Percentiles rank a stretch among this genome's conserved stretches.
Evolutionary conservation across 2,329 filamentous ascomycete genomes (phyloP).

Genomic region (Chaetoscypha palmicola): DNA sequence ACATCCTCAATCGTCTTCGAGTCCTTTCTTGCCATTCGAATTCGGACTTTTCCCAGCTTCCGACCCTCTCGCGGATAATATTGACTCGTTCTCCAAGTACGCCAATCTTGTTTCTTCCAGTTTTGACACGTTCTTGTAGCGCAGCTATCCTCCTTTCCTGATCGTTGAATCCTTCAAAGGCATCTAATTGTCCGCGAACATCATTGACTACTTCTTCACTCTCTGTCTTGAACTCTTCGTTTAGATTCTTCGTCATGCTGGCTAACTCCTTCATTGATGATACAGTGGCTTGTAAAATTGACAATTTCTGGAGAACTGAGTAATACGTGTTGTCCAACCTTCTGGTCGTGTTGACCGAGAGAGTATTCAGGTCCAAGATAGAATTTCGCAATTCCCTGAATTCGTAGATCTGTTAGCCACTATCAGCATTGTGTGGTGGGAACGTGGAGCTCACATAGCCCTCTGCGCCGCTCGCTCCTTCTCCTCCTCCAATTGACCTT

Average conservation of each 20-base stretch:
- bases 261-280: slow-evolving; percentile 60
- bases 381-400: slow-evolving; percentile 46
- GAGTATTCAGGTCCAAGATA: slow-evolving; percentile 46
- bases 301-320: slow-evolving; percentile 62
- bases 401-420: not conserved
- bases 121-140: slow-evolving; percentile 54
- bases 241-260: slow-evolving; percentile 49
- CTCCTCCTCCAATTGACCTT: slow-evolving; percentile 38
- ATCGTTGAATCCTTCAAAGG: slow-evolving; percentile 54
- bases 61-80: slow-evolving; percentile 54
- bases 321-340: slow-evolving; percentile 70
- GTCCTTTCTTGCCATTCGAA: slow-evolving; percentile 61
- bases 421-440: too few species aligned
- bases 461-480: slow-evolving; percentile 35
- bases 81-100: slow-evolving; percentile 57
- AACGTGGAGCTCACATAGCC: slow-evolving; percentile 30
- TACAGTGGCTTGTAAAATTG: slow-evolving; percentile 57
- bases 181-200: slow-evolving; percentile 44
- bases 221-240: slow-evolving; percentile 52
- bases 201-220: slow-evolving; percentile 53
- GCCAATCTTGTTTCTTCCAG: slow-evolving; percentile 52
- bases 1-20: slow-evolving; percentile 51
- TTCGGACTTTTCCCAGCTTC: slow-evolving; percentile 61
- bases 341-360: slow-evolving; percentile 56
- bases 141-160: slow-evolving; percentile 57